Evolutionary conservation across 1,139 yeast genomes (phyloP).

Genomic region (Protomyces inundatus): DNA sequence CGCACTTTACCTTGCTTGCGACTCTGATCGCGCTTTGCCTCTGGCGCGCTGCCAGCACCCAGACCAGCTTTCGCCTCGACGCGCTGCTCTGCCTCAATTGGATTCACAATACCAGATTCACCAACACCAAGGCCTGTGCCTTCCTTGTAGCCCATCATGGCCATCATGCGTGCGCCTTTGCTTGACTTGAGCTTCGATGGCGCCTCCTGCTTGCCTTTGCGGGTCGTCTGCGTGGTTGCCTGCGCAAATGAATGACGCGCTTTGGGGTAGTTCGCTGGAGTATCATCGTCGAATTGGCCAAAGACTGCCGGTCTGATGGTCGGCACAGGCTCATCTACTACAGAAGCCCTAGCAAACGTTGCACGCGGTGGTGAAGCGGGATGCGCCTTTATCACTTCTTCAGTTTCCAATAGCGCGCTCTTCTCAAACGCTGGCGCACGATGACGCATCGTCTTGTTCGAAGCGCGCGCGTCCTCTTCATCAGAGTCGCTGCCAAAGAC

Average conservation of each 20-base stretch:
- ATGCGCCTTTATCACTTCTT: not conserved
- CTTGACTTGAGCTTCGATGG: conserved; percentile 50
- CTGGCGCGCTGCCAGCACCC: conserved; percentile 51
- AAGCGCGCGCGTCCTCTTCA: conserved; percentile 8
- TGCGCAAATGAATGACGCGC: conserved; percentile 3
- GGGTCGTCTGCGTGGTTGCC: not conserved
- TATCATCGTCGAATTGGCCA: not conserved
- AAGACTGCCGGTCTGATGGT: not conserved
- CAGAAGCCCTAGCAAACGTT: not conserved
- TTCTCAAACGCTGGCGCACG: not conserved
- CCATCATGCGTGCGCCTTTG: conserved; percentile 72
- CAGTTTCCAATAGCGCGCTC: not conserved
- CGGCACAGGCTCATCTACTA: not conserved
- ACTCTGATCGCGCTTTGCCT: conserved; percentile 30
- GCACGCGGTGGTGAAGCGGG: not conserved
- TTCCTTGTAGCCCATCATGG: conserved; percentile 78
- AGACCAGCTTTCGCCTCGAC: conserved; percentile 62
- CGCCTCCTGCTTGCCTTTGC: not conserved
- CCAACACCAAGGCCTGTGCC: conserved; percentile 77
- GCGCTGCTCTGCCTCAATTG: conserved; percentile 64
- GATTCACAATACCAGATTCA: conserved; percentile 68
- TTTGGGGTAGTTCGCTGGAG: conserved; percentile 29
- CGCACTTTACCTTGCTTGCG: conserved; percentile 30
- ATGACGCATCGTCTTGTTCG: conserved; percentile 27
- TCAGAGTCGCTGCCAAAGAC: conserved; percentile 31